Evolutionary conservation across 495 filamentous ascomycete genomes (phyloP), one percentile per base, ranked within the genome.

Genomic region (Aspergillus baeticus): DNA sequence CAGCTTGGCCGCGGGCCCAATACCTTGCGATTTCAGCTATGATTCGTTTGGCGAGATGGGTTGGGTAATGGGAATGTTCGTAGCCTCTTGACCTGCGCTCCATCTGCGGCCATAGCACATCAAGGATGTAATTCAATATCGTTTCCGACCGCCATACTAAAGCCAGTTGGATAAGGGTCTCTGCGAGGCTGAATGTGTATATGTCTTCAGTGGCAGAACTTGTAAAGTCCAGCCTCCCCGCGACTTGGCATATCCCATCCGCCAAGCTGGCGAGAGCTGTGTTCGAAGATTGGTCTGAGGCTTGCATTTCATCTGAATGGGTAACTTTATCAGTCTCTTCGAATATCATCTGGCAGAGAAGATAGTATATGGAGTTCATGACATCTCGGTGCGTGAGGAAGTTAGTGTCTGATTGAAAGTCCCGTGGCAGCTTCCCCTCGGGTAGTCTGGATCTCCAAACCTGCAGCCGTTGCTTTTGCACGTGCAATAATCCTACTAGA

Each of bases 21-120:
- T 57, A 57, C 6, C 2, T 26, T 21, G 48, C 48, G 14, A 54
- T 31, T 14, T 54, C 49, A 13, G 33, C 35, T 13, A 62, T 57
- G 10, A 54, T 57, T 7, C 59, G 54, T 18, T 62, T 62, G 7
- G 37, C 59, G 3, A 62, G 44, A 45, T 62, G 59, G 0, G 59
- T 62, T 0, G 59, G 59, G 39, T 62, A 62, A 31, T 62, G 59
- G 10, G 59, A 62, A 35, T 62, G 59, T 33, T 62, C 59, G 26
- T 57, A 62, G 4, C 59, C 59, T 38, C 50, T 53, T 5, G 31
- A 50, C 1, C 20, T 57, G 10, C 5, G 29, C 18, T 62, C 59
- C 10, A 62, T 50, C 5, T 15, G 36, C 15, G 59, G 59, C 59
- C 59, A 62, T 13, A 62, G 2, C 6, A 43, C 14, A 26, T 57